These are phyloP conservation scores for Citrullus mucosospermus DNA, from an alignment of 306 rosid genomes.

Conservation along the genomic window DNA sequence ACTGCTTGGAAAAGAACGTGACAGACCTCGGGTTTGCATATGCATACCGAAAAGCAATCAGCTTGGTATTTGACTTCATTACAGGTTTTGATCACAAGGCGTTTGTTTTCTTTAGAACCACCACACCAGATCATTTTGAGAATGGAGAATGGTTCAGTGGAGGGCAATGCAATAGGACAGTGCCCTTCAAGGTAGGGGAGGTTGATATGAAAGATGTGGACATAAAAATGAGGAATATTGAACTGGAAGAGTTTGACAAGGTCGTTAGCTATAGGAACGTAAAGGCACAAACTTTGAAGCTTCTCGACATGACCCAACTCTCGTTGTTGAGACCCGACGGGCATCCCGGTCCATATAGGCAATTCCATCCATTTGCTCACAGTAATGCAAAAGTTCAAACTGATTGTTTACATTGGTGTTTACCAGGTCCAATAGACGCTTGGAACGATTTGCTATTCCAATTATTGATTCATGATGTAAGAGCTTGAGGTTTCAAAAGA, in stretches of 20 bases:
- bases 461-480: conserved; percentile 33
- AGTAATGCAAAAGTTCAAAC: conserved; percentile 36
- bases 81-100: conserved; percentile 24
- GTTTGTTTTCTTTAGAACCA: conserved; percentile 51
- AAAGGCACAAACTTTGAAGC: conserved; percentile 21
- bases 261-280: conserved; percentile 18
- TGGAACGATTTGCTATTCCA: conserved; percentile 72
- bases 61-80: conserved; percentile 26
- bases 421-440: conserved; percentile 86
- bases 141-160: conserved; percentile 81
- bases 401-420: conserved; percentile 61
- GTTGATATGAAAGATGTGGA: conserved; percentile 26
- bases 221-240: conserved; percentile 35
- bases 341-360: conserved; percentile 71
- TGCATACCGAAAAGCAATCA: conserved; percentile 44
- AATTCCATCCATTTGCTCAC: conserved; percentile 50
- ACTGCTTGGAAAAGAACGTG: conserved; percentile 47
- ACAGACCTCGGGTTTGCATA: conserved; percentile 47
- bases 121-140: conserved; percentile 79
- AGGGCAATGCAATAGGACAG: conserved; percentile 67
- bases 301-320: conserved; percentile 52
- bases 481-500: not conserved
- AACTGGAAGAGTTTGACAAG: conserved; percentile 43
- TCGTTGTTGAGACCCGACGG: conserved; percentile 77
- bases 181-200: conserved; percentile 52